Evolutionary conservation across 78 protist genomes (phyloP).

Genomic region (Mastigamoeba balamuthi): DNA sequence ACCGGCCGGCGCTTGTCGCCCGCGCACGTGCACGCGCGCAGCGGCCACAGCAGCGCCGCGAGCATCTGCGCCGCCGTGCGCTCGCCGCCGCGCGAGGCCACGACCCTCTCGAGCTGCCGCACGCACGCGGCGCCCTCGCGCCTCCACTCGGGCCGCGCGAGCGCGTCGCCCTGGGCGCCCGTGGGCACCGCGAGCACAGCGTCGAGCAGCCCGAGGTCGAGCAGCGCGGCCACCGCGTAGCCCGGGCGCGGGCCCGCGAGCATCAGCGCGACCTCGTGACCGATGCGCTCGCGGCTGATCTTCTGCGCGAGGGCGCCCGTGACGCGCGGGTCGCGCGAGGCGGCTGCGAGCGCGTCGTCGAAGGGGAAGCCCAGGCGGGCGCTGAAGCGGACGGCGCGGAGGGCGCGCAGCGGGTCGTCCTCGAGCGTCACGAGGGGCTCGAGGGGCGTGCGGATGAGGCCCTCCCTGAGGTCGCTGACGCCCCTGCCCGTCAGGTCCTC

Average conservation of each 20-base stretch:
- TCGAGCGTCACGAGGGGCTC: slow-evolving; percentile 69
- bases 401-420: slow-evolving; percentile 93
- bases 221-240: background rate
- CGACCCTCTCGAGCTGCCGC: too few species aligned
- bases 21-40: too few species aligned
- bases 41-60: too few species aligned
- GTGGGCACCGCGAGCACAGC: background rate
- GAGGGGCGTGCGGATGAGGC: slow-evolving; percentile 78
- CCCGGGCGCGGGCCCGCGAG: background rate
- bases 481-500: slow-evolving; percentile 16
- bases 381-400: slow-evolving; percentile 84
- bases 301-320: slow-evolving; percentile 45
- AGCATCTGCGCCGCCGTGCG: too few species aligned
- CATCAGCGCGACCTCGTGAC: slow-evolving; percentile 57
- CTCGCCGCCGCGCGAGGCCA: too few species aligned
- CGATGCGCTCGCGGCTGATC: slow-evolving; percentile 60
- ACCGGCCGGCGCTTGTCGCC: too few species aligned
- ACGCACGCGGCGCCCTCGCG: too few species aligned
- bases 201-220: background rate
- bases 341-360: slow-evolving; percentile 19
- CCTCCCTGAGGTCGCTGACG: slow-evolving; percentile 46
- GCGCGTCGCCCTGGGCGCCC: too few species aligned
- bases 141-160: too few species aligned
- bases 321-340: slow-evolving; percentile 1
- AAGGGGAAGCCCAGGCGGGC: slow-evolving; percentile 49